A percentile compares a stretch with the other conserved stretches of the same genome.
Conservation (phyloP, 805 yeast genomes). For the Yamadazyma sp. region DNA sequence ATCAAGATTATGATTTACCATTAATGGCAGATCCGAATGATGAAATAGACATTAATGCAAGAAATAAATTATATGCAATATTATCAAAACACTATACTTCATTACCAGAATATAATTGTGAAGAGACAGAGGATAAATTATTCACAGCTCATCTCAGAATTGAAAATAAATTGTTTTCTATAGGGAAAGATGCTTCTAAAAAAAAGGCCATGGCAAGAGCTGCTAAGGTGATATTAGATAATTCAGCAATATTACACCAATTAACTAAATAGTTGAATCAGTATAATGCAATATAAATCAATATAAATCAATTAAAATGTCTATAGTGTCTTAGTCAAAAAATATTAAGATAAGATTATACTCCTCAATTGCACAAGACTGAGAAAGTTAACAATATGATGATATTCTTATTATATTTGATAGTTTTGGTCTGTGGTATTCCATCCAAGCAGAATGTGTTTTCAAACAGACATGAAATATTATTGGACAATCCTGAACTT, state of each 20-base stretch:
- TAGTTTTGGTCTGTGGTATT: too few species aligned
- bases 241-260: slow-evolving; percentile 3
- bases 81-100: slow-evolving; percentile 33
- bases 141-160: slow-evolving; percentile 29
- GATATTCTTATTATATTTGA: too few species aligned
- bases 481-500: slow-evolving; percentile 11
- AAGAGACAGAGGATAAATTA: slow-evolving; percentile 19
- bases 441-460: slow-evolving; percentile 9
- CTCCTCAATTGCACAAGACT: too few species aligned
- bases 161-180: slow-evolving; percentile 26
- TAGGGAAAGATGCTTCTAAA: slow-evolving; percentile 33
- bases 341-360: too few species aligned
- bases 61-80: slow-evolving; percentile 37
- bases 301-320: too few species aligned
- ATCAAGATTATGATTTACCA: slow-evolving; percentile 18
- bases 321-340: too few species aligned
- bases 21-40: slow-evolving; percentile 21
- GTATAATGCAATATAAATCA: too few species aligned
- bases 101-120: slow-evolving; percentile 31
- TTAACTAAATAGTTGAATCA: background rate
- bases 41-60: slow-evolving; percentile 32
- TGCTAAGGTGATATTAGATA: slow-evolving; percentile 34
- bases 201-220: slow-evolving; percentile 40
- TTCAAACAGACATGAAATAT: slow-evolving; percentile 6
- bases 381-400: too few species aligned